phyloP scores from a whole-genome alignment of 371 early-diverging fungal species.

The Syncephalastrum sp. region DNA sequence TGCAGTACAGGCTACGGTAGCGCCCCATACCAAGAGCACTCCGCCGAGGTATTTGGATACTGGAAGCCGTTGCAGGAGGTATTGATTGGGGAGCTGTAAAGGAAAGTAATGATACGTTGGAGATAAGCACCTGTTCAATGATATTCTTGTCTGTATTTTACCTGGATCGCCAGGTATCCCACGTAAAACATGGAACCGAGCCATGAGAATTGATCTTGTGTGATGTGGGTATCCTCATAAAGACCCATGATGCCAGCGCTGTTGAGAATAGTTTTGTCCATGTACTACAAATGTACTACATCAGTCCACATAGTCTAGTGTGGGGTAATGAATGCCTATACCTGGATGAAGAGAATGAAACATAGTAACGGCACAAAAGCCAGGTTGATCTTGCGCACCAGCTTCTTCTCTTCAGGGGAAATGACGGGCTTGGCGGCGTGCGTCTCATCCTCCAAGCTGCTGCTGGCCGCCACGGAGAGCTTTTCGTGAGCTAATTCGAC shows the following conservation, averaged over 20 bases:
- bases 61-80: slow-evolving; percentile 14
- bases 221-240: slow-evolving; percentile 16
- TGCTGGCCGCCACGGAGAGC: no score
- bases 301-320: not conserved
- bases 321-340: not conserved
- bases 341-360: slow-evolving; percentile 11
- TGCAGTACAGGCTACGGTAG: slow-evolving; percentile 2
- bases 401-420: slow-evolving; percentile 6
- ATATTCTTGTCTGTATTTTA: not conserved
- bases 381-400: slow-evolving; percentile 9
- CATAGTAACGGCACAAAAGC: slow-evolving; percentile 7
- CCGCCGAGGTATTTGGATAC: slow-evolving; percentile 9
- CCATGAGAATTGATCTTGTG: slow-evolving; percentile 11
- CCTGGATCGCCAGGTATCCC: slow-evolving; percentile 16
- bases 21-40: slow-evolving; percentile 13
- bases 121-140: no score
- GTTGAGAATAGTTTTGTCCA: slow-evolving; percentile 28
- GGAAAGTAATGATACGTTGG: not conserved
- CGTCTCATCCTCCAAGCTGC: no score
- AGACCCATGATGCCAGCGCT: slow-evolving; percentile 25
- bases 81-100: slow-evolving; percentile 12
- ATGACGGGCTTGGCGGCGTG: slow-evolving; percentile 1
- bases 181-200: slow-evolving; percentile 15
- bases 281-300: slow-evolving; percentile 13
- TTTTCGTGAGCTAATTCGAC: no score